phyloP scores from a whole-genome alignment of 2,329 filamentous ascomycete species.

The Epichloe bromicola region DNA sequence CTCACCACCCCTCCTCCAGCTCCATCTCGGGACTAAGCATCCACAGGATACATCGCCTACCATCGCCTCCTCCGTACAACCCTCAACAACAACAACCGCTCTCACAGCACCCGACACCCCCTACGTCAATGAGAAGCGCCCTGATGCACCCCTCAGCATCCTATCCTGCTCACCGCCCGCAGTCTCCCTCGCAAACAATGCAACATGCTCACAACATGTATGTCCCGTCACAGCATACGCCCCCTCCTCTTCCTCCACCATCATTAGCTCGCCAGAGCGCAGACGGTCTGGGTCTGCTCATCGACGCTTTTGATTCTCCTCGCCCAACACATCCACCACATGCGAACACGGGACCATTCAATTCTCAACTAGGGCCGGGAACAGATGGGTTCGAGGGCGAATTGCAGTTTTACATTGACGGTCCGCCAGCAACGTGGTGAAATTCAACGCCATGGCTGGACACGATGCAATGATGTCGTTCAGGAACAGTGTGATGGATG shows the following conservation, averaged over 20 bases:
- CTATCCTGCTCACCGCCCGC: constrained; percentile 10
- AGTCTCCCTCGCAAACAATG: constrained; percentile 5
- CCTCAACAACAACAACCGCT: constrained; percentile 2
- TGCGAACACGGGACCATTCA: constrained; percentile 1
- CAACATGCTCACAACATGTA: constrained; percentile 6
- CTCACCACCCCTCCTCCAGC: constrained; percentile 3
- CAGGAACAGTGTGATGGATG: not conserved
- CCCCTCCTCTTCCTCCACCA: not conserved
- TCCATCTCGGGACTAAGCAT: not conserved
- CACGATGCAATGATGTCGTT: constrained; percentile 3
- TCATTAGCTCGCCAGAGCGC: constrained; percentile 10
- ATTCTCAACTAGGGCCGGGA: constrained; percentile 16
- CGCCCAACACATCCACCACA: constrained; percentile 10
- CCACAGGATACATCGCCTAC: constrained; percentile 1
- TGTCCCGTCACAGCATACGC: constrained; percentile 7
- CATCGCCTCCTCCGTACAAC: constrained; percentile 5
- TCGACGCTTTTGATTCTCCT: constrained; percentile 26
- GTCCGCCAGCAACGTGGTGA: constrained; percentile 12
- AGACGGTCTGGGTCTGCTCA: constrained; percentile 28
- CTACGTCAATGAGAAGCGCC: constrained; percentile 12
- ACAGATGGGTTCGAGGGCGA: constrained; percentile 35
- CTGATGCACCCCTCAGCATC: constrained; percentile 7
- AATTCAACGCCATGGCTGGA: constrained; percentile 7
- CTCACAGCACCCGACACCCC: constrained; percentile 5
- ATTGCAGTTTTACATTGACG: constrained; percentile 30